These are phyloP conservation scores for Elymus sibiricus DNA, from an alignment of 176 grass and related monocot genomes.

Conservation along the genomic window DNA sequence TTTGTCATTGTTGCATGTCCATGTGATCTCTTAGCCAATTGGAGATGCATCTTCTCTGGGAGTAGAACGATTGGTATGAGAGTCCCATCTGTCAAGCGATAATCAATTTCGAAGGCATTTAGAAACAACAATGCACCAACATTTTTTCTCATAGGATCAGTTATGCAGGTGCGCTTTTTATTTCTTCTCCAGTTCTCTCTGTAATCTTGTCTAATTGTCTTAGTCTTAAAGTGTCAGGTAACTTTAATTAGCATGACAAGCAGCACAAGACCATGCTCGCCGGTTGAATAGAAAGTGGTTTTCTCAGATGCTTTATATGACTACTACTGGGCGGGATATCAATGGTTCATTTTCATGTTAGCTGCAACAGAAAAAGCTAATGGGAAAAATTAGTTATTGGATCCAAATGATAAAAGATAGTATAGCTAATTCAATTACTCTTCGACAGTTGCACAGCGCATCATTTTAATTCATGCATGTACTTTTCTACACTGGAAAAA, in stretches of 20 bases:
- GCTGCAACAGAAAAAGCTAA: background rate
- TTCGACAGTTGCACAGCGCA: background rate
- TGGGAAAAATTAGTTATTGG: background rate
- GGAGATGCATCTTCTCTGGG: background rate
- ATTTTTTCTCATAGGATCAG: background rate
- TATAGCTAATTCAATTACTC: background rate
- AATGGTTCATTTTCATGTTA: background rate
- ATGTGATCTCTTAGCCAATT: background rate
- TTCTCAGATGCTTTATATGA: background rate
- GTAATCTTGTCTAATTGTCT: background rate
- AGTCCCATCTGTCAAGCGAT: conserved; percentile 22
- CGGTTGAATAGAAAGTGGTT: background rate
- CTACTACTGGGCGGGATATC: background rate
- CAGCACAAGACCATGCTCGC: background rate
- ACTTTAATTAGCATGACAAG: background rate
- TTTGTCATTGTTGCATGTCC: conserved; percentile 11
- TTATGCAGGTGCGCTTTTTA: background rate
- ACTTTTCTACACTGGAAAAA: background rate
- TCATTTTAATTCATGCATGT: background rate
- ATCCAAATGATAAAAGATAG: background rate
- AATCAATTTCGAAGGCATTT: conserved; percentile 38
- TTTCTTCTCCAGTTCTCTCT: background rate
- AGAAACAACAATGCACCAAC: background rate
- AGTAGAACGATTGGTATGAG: background rate
- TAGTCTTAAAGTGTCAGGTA: background rate